phyloP scores from a whole-genome alignment of 495 filamentous ascomycete species.

The Halenospora varia region DNA sequence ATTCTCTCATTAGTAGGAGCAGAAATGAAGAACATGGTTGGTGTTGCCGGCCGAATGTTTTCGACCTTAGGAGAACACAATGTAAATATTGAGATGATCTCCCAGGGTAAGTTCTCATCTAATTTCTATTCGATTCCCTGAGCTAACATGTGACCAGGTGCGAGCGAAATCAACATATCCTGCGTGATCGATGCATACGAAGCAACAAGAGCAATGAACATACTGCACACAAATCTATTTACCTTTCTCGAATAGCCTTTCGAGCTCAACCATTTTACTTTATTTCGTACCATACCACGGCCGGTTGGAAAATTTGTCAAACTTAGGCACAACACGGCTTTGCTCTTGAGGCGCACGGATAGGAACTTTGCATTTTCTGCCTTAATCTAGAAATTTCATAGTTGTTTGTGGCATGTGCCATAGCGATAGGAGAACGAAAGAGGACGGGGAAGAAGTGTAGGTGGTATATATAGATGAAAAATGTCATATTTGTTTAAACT shows the following conservation, averaged over 20 bases:
- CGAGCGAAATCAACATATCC: constrained; percentile 97
- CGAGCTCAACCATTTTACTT: too few relatives aligned
- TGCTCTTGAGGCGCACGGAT: too few relatives aligned
- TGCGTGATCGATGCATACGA: constrained; percentile 92
- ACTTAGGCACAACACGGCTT: too few relatives aligned
- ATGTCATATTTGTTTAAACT: too few relatives aligned
- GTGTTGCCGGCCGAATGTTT: constrained; percentile 87
- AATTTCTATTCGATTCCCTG: background rate
- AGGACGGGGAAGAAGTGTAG: too few relatives aligned
- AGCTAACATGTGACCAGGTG: constrained; percentile 52
- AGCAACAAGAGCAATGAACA: constrained; percentile 86
- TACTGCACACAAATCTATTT: constrained; percentile 92
- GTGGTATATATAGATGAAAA: too few relatives aligned
- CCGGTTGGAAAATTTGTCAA: background rate
- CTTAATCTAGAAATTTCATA: too few relatives aligned
- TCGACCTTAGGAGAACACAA: constrained; percentile 80
- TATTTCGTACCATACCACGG: too few relatives aligned
- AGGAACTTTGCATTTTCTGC: too few relatives aligned
- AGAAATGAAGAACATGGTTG: constrained; percentile 93
- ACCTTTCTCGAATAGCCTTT: constrained; percentile 53
- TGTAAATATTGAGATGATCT: constrained; percentile 97
- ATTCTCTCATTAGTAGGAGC: constrained; percentile 89
- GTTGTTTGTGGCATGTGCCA: too few relatives aligned
- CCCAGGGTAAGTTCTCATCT: constrained; percentile 62
- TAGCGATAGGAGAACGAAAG: too few relatives aligned